Conservation (phyloP, 352 stramenopile species). For the Phytophthora tentaculata region DNA sequence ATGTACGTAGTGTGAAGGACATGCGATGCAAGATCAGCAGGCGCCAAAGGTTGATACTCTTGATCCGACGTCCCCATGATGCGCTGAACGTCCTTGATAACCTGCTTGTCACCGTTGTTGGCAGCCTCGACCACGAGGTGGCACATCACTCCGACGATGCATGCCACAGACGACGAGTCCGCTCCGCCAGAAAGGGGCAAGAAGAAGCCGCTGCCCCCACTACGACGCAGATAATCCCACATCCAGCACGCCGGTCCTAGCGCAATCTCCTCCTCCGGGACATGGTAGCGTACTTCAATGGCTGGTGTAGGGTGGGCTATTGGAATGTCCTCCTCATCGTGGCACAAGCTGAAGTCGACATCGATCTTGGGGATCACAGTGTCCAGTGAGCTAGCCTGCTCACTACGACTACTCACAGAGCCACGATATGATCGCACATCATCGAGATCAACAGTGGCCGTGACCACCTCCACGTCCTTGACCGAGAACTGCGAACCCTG, state of each 20-base stretch:
- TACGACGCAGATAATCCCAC: conserved; percentile 98
- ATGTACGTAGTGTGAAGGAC: conserved; percentile 98
- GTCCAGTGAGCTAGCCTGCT: conserved; percentile 91
- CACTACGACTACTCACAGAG: conserved; percentile 92
- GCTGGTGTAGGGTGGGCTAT: conserved; percentile 46
- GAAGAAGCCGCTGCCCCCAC: conserved; percentile 91
- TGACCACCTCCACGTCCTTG: conserved; percentile 96
- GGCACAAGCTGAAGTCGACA: conserved; percentile 81
- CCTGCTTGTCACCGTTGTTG: conserved; percentile 76
- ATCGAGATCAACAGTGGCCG: conserved; percentile 98
- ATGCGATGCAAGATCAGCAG: conserved; percentile 91
- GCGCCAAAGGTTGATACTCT: conserved; percentile 64
- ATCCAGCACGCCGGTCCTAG: conserved; percentile 98
- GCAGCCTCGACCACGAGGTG: conserved; percentile 91
- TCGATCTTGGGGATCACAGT: conserved; percentile 73
- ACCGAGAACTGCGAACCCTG: conserved; percentile 98
- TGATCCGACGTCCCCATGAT: conserved; percentile 69
- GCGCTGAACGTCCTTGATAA: conserved; percentile 88
- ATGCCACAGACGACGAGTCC: conserved; percentile 96
- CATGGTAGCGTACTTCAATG: conserved; percentile 83
- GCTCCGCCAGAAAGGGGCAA: conserved; percentile 97
- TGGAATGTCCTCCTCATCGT: conserved; percentile 61
- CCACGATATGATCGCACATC: conserved; percentile 97
- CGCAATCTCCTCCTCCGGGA: conserved; percentile 97
- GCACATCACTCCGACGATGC: conserved; percentile 99